Conservation (phyloP, 768 basidiomycete species). For the Naganishia randhawae region DNA sequence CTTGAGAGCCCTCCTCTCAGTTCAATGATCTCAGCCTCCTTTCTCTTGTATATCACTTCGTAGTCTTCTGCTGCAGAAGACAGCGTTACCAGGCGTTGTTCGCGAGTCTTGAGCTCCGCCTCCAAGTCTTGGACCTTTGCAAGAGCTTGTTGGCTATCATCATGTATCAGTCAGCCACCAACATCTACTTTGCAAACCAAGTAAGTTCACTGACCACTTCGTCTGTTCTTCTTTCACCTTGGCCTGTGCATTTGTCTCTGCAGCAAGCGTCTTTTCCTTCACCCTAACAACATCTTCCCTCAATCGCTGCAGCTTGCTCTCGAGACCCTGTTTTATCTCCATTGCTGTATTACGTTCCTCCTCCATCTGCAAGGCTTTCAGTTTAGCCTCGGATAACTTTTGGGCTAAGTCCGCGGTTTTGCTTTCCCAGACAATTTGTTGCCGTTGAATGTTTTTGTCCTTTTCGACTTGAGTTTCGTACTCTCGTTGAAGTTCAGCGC, state of each 20-base stretch:
- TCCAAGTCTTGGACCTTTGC: neutral
- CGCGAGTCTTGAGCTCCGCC: slow-evolving; percentile 53
- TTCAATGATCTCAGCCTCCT: slow-evolving; percentile 65
- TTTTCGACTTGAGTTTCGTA: slow-evolving; percentile 27
- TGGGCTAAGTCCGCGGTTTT: slow-evolving; percentile 17
- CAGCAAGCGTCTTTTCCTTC: slow-evolving; percentile 31
- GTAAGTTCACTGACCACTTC: slow-evolving; percentile 23
- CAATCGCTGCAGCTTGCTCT: slow-evolving; percentile 15
- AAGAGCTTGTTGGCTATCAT: slow-evolving; percentile 8
- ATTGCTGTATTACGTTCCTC: slow-evolving; percentile 2
- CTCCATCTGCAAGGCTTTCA: neutral
- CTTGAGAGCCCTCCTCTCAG: slow-evolving; percentile 55
- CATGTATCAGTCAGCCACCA: slow-evolving; percentile 43
- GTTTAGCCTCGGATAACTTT: slow-evolving; percentile 14
- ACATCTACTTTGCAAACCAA: neutral
- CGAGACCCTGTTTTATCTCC: neutral
- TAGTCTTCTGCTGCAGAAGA: slow-evolving; percentile 73
- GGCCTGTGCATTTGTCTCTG: slow-evolving; percentile 27
- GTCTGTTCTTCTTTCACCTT: slow-evolving; percentile 31
- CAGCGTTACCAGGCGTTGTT: slow-evolving; percentile 70
- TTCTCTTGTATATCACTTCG: slow-evolving; percentile 68
- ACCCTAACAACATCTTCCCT: slow-evolving; percentile 23
- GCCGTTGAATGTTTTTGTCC: slow-evolving; percentile 3
- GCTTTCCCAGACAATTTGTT: slow-evolving; percentile 14
- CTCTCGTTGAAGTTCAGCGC: slow-evolving; percentile 21